phyloP scores from a whole-genome alignment of 306 rosid species.

The Lithocarpus polystachyus region DNA sequence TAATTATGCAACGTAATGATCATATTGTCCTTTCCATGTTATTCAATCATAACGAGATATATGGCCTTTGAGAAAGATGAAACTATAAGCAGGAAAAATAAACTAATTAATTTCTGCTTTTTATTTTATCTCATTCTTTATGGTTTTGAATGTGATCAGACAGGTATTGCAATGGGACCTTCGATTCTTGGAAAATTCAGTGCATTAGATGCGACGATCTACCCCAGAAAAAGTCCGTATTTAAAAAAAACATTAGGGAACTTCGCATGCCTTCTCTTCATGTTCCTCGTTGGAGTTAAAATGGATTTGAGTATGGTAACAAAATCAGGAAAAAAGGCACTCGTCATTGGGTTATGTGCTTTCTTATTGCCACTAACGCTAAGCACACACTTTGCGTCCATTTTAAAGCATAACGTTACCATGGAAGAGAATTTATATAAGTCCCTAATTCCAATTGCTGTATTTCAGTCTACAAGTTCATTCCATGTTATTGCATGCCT shows the following conservation, averaged over 20 bases:
- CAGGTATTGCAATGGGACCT: slow-evolving; percentile 48
- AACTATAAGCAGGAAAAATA: background rate
- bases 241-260: slow-evolving; percentile 38
- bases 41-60: background rate
- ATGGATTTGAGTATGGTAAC: slow-evolving; percentile 22
- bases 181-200: slow-evolving; percentile 31
- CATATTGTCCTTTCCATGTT: background rate
- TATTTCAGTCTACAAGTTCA: slow-evolving; percentile 35
- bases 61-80: background rate
- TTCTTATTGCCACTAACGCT: slow-evolving; percentile 15
- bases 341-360: slow-evolving; percentile 32
- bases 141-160: slow-evolving; percentile 26
- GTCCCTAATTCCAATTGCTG: slow-evolving; percentile 2
- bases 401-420: background rate
- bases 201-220: background rate
- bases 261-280: slow-evolving; percentile 41
- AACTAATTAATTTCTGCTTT: background rate
- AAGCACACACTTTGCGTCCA: background rate
- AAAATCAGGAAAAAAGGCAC: slow-evolving; percentile 40
- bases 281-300: slow-evolving; percentile 53
- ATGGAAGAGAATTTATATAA: slow-evolving; percentile 6
- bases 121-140: background rate
- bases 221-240: slow-evolving; percentile 34
- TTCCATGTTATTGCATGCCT: slow-evolving; percentile 41
- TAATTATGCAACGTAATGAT: too few relatives aligned